A percentile compares a stretch with the other conserved stretches of the same genome.
phyloP scores from a whole-genome alignment of 1,284 basidiomycete genomes.

The Apiotrichum veenhuisii region DNA sequence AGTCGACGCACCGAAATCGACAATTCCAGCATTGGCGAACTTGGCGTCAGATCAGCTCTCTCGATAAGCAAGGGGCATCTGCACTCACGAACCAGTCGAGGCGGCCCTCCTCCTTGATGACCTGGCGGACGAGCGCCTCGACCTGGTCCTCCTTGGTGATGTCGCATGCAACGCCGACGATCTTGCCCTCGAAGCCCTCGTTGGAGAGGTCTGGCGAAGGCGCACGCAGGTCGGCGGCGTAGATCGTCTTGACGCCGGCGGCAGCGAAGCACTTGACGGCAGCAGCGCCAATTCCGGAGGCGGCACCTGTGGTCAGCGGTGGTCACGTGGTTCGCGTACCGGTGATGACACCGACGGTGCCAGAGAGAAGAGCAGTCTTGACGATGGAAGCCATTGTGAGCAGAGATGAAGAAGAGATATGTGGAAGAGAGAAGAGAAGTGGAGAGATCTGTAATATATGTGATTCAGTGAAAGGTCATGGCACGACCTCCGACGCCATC shows the following conservation, averaged over 20 bases:
- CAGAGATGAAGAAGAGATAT: neutral
- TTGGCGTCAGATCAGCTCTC: neutral
- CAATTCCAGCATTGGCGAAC: constrained; percentile 19
- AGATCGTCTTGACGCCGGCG: constrained; percentile 11
- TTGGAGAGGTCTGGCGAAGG: neutral
- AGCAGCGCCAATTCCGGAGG: constrained; percentile 12
- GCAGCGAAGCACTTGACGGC: constrained; percentile 13
- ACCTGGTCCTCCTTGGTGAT: constrained; percentile 17
- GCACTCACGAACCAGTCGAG: constrained; percentile 20
- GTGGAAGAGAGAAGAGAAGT: neutral
- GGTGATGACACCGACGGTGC: constrained; percentile 14
- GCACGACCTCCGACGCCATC: too few species aligned
- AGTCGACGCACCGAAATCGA: too few species aligned
- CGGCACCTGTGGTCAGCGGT: constrained; percentile 9
- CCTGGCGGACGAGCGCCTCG: constrained; percentile 12
- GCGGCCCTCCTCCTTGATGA: constrained; percentile 14
- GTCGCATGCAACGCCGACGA: constrained; percentile 10
- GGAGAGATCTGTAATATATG: too few species aligned
- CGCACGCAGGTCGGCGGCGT: constrained; percentile 11
- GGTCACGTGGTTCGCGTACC: neutral
- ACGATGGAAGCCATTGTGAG: neutral
- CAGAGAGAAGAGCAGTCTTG: constrained; percentile 7
- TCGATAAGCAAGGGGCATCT: neutral
- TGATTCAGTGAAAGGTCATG: too few species aligned
- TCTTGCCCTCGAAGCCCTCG: constrained; percentile 8